These are phyloP conservation scores for Phialophora tarda DNA, from an alignment of 2,329 filamentous ascomycete genomes.

Conservation along the genomic window DNA sequence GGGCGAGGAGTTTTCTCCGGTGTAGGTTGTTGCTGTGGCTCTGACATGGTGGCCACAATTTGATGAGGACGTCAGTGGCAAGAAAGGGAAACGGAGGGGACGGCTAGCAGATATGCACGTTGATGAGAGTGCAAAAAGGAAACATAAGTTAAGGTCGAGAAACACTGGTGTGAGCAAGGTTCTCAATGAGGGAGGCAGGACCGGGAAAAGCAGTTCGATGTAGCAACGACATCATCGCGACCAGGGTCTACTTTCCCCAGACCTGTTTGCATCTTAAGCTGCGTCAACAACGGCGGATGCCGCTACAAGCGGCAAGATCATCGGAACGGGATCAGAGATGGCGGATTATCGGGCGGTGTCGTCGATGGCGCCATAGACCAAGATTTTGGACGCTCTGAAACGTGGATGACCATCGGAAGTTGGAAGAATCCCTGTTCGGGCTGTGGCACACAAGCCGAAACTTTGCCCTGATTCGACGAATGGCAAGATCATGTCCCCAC, in stretches of 20 bases:
- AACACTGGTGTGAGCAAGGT: slow-evolving; percentile 15
- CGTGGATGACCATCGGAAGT: slow-evolving; percentile 18
- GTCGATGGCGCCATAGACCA: slow-evolving; percentile 11
- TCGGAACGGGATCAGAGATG: background rate
- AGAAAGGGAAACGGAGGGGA: background rate
- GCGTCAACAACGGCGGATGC: background rate
- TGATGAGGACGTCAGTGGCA: slow-evolving; percentile 10
- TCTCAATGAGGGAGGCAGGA: slow-evolving; percentile 4
- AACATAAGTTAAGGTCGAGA: slow-evolving; percentile 17
- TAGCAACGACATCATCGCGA: slow-evolving; percentile 35
- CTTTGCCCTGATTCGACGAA: background rate
- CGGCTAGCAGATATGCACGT: background rate
- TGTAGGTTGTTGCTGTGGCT: slow-evolving; percentile 36
- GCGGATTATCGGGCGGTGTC: background rate
- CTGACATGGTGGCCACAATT: slow-evolving; percentile 32
- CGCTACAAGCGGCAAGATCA: slow-evolving; percentile 31
- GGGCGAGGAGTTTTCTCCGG: slow-evolving; percentile 35
- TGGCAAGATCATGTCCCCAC: background rate
- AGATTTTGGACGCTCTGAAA: slow-evolving; percentile 17
- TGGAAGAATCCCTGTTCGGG: slow-evolving; percentile 33
- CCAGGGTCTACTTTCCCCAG: slow-evolving; percentile 22
- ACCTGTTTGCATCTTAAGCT: slow-evolving; percentile 6
- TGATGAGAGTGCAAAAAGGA: background rate
- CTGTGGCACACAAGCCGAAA: background rate
- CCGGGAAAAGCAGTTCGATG: slow-evolving; percentile 19